Base-by-base conservation (phyloP, 352 stramenopile species). In the Phytophthora cactorum region DNA sequence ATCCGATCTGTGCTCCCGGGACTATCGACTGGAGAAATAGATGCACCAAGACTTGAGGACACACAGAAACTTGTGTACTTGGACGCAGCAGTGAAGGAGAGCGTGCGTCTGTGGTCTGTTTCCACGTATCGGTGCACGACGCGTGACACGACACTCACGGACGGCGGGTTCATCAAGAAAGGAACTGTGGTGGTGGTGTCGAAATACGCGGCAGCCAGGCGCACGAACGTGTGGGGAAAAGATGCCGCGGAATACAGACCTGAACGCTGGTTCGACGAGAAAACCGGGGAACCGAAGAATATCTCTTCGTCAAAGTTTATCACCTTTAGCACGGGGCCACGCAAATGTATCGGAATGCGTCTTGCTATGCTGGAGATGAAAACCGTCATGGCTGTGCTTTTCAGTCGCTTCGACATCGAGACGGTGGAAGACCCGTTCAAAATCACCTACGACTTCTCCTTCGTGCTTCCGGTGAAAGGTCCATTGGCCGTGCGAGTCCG, bases 61-160 rank as follows among this genome's bases (percentile, higher is more conserved):
- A 59, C 84, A 3, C 75, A 82, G 49, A 62, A 81, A 12, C 66
- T 94, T 8, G 63, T 73, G 31, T 94, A 91, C 63, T 56, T 95
- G 15, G 77, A 90, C 22, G 88, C 81, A 0, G 74, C 77, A 15
- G 68, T 93, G 44, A 77, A 76, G 8, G 89, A 96, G 55, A 89
- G 52, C 44, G 63, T 95, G 22, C 81, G 89, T 2, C 51, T 96
- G 8, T 77, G 86, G 38, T 59, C 54, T 3, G 52, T 62, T 43
- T 63, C 62, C 27, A 63, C 62, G 36, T 59, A 63, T 53, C 53
- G 62, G 9, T 59, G 29, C 15, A 38, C 53, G 9, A 69, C 38
- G 38, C 36, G 39, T 6, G 45, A 88, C 47, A 80, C 81, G 28
- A 88, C 80, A 52, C 66, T 95, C 0, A 71, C 62, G 2, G 77